Conservation (phyloP, 495 filamentous ascomycete species). For the Achaetomiella virescens region DNA sequence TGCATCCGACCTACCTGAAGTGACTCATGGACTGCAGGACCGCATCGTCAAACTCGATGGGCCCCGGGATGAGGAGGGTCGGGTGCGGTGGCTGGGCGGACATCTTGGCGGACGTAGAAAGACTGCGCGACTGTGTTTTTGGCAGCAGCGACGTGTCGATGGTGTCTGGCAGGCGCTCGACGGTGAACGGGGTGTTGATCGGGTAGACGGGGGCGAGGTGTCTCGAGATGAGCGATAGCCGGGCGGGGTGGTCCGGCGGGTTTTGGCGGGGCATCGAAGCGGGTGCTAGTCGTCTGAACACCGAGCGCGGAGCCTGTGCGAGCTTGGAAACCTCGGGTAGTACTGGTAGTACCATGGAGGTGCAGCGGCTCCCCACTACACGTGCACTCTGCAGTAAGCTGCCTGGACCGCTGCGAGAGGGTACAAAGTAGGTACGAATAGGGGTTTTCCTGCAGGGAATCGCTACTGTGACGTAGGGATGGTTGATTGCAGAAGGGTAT, state of each 20-base stretch:
- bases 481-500: background rate
- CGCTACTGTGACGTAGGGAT: background rate
- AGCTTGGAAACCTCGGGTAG: constrained; percentile 29
- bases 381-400: background rate
- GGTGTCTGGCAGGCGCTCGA: constrained; percentile 53
- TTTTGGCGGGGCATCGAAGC: constrained; percentile 40
- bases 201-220: constrained; percentile 55
- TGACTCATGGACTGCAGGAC: constrained; percentile 94
- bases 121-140: constrained; percentile 30
- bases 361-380: constrained; percentile 10
- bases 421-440: too few relatives aligned
- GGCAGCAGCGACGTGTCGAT: constrained; percentile 35
- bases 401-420: too few relatives aligned
- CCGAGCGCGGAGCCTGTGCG: constrained; percentile 31
- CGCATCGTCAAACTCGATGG: constrained; percentile 97
- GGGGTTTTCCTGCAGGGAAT: too few relatives aligned
- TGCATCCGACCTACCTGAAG: constrained; percentile 57
- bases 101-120: constrained; percentile 50
- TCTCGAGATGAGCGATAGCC: constrained; percentile 73
- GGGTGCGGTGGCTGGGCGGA: constrained; percentile 74
- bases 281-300: constrained; percentile 26
- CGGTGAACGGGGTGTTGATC: constrained; percentile 47
- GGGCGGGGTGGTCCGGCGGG: constrained; percentile 56
- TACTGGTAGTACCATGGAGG: constrained; percentile 20
- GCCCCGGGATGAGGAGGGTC: constrained; percentile 86